phyloP scores from a whole-genome alignment of 2,329 filamentous ascomycete genomes.

The Talaromyces pinophilus region DNA sequence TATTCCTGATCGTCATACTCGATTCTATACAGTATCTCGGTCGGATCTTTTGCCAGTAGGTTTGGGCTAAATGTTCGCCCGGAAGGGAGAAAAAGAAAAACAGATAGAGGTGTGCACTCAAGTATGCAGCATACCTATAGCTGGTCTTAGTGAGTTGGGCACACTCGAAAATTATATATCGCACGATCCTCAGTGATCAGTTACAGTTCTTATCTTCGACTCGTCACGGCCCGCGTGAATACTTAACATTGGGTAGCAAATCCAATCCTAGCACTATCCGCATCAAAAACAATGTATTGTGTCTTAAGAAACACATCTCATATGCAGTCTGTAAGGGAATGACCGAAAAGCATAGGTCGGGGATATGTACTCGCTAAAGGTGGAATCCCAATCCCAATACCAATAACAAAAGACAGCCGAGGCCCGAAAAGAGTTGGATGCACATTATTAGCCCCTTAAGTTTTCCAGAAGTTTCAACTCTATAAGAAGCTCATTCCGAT shows the following conservation, averaged over 20 bases:
- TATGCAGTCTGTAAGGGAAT: neutral
- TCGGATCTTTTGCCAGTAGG: neutral
- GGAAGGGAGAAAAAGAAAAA: no score
- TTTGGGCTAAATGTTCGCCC: neutral
- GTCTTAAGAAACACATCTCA: no score
- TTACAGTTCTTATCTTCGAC: no score
- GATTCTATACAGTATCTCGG: neutral
- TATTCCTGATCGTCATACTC: neutral
- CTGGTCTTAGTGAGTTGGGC: no score
- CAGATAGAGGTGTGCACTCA: no score
- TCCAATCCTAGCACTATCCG: no score
- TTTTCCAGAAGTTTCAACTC: neutral
- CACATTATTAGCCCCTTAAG: neutral
- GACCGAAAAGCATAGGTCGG: neutral
- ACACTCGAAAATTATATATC: no score
- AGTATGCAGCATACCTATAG: neutral
- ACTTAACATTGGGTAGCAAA: no score
- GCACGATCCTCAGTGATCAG: no score
- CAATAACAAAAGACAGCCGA: neutral
- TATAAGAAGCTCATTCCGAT: neutral
- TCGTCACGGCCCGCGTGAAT: no score
- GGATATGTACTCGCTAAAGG: neutral
- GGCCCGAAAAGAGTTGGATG: neutral
- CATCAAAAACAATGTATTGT: no score
- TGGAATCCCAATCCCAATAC: neutral